phyloP scores from a whole-genome alignment of 441 rosid species.

The Iberis amara region DNA sequence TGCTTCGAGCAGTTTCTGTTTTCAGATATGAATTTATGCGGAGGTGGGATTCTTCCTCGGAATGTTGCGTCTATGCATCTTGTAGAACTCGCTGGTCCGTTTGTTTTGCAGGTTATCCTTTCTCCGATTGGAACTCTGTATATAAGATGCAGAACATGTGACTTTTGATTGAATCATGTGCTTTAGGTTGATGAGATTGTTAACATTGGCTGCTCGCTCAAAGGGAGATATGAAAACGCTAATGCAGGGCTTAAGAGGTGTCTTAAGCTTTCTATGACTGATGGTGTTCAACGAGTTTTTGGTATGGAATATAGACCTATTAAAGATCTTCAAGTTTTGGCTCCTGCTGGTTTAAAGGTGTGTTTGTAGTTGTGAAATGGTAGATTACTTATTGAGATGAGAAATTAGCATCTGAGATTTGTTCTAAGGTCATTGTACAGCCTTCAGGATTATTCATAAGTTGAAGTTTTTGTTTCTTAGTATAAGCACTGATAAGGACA shows the following conservation, averaged over 20 bases:
- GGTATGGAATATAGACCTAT: slow-evolving; percentile 92
- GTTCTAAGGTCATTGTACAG: not conserved
- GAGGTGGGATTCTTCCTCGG: slow-evolving; percentile 72
- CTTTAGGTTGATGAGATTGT: slow-evolving; percentile 92
- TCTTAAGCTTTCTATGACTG: slow-evolving; percentile 85
- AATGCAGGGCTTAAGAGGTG: slow-evolving; percentile 74
- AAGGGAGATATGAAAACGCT: slow-evolving; percentile 64
- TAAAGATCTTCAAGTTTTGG: slow-evolving; percentile 68
- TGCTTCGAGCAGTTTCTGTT: slow-evolving; percentile 69
- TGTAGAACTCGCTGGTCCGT: slow-evolving; percentile 82
- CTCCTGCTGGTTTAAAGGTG: slow-evolving; percentile 88
- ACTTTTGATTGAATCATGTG: slow-evolving; percentile 10
- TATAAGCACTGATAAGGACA: slow-evolving; percentile 7
- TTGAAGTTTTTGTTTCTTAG: not conserved
- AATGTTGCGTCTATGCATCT: slow-evolving; percentile 63
- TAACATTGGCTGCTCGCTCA: slow-evolving; percentile 67
- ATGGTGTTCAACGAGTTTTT: slow-evolving; percentile 84
- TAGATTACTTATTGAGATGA: slow-evolving; percentile 6
- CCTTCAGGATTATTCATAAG: slow-evolving; percentile 1
- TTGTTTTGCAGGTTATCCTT: slow-evolving; percentile 46
- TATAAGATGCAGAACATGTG: slow-evolving; percentile 6
- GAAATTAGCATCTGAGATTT: slow-evolving; percentile 9
- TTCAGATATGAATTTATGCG: slow-evolving; percentile 73
- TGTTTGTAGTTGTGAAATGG: slow-evolving; percentile 6
- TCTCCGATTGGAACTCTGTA: not conserved